Conservation (phyloP, 495 filamentous ascomycete species). For the Aspergillus funiculosus region DNA sequence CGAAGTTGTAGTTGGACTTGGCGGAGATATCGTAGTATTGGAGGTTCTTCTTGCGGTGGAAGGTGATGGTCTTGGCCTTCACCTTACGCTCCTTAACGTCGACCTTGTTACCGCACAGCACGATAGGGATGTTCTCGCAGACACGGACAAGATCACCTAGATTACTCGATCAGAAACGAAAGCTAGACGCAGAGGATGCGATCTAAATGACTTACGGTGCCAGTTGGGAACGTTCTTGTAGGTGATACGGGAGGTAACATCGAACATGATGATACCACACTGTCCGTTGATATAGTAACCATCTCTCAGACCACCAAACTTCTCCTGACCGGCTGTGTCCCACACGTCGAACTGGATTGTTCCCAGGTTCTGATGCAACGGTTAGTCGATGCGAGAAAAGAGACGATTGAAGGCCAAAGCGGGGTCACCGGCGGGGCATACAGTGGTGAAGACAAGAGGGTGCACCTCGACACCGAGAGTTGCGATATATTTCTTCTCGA, state of each 20-base stretch:
- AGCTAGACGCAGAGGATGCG: not conserved
- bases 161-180: slow-evolving; percentile 11
- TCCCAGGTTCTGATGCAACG: slow-evolving; percentile 70
- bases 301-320: slow-evolving; percentile 99
- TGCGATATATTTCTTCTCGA: slow-evolving; percentile 99
- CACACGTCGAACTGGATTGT: slow-evolving; percentile 98
- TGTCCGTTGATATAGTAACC: slow-evolving; percentile 99
- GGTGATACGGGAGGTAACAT: slow-evolving; percentile 98
- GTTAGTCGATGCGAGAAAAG: slow-evolving; percentile 36
- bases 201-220: slow-evolving; percentile 91
- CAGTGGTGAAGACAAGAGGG: slow-evolving; percentile 86
- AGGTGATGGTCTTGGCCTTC: slow-evolving; percentile 99
- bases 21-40: slow-evolving; percentile 99
- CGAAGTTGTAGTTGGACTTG: slow-evolving; percentile 99
- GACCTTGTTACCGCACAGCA: slow-evolving; percentile 98
- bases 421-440: slow-evolving; percentile 52
- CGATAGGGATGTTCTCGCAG: slow-evolving; percentile 99
- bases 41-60: slow-evolving; percentile 99
- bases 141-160: slow-evolving; percentile 98
- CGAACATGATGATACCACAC: slow-evolving; percentile 99
- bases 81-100: slow-evolving; percentile 99
- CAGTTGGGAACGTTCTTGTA: slow-evolving; percentile 99
- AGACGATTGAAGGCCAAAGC: slow-evolving; percentile 20
- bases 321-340: slow-evolving; percentile 99
- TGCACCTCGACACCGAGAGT: slow-evolving; percentile 99